Conservation (phyloP, 2,329 filamentous ascomycete species). For the Nemania serpens region DNA sequence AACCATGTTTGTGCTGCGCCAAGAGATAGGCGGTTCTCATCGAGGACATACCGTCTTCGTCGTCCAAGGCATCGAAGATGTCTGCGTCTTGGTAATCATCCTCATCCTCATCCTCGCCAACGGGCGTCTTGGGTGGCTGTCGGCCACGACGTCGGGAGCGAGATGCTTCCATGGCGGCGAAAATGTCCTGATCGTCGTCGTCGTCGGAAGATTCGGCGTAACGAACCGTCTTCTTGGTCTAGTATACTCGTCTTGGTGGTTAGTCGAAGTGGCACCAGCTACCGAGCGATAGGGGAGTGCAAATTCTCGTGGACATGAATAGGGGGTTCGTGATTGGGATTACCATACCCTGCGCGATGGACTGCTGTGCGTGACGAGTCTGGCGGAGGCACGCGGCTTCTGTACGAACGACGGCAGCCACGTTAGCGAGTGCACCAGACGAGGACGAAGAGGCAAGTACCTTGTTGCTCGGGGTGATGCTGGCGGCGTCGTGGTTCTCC, state of each 20-base stretch:
- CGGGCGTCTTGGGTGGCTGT: conserved; percentile 62
- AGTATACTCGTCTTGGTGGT: not conserved
- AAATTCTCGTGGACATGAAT: not conserved
- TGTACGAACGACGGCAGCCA: conserved; percentile 24
- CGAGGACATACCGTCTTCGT: conserved; percentile 62
- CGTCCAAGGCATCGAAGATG: conserved; percentile 62
- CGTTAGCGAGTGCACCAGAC: conserved; percentile 49
- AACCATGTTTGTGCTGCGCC: not conserved
- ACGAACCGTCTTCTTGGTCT: conserved; percentile 66
- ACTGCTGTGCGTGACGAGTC: conserved; percentile 62
- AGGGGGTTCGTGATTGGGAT: not conserved
- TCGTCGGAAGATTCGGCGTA: conserved; percentile 88
- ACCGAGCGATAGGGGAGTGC: not conserved
- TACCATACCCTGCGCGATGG: conserved; percentile 75
- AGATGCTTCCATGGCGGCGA: conserved; percentile 52
- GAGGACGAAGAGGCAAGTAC: conserved; percentile 51
- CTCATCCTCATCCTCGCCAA: conserved; percentile 71
- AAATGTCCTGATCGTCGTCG: conserved; percentile 76
- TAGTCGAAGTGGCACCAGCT: not conserved
- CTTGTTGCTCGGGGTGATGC: conserved; percentile 42
- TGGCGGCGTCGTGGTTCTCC: conserved; percentile 60
- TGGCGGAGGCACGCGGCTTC: conserved; percentile 49
- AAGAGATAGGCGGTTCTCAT: not conserved
- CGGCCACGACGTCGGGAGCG: conserved; percentile 48
- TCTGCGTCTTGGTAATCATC: conserved; percentile 68